Percentiles rank a stretch among this genome's conserved stretches.
Conservation (phyloP, 257 asterid species). For the Penstemon davidsonii region DNA sequence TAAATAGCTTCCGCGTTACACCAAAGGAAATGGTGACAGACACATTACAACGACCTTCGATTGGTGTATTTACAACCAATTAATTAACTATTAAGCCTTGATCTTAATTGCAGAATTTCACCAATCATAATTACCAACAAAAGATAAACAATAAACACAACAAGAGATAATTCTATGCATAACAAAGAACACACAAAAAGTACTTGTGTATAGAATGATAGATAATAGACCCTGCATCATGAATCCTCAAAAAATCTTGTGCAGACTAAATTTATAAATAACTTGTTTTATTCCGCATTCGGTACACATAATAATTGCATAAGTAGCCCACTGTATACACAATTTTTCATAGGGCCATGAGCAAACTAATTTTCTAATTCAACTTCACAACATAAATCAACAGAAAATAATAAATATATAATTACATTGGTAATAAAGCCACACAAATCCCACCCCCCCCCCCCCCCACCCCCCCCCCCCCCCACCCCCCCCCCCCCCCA, state of each 20-base stretch:
- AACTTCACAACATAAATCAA: slow-evolving; percentile 2
- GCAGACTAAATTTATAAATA: background rate
- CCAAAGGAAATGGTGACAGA: too few relatives aligned
- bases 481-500: too few relatives aligned
- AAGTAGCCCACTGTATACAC: slow-evolving; percentile 1
- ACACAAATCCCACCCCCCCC: background rate
- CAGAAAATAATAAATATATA: background rate
- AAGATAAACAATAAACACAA: background rate
- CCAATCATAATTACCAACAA: background rate
- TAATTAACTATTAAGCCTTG: too few relatives aligned
- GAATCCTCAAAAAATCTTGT: background rate
- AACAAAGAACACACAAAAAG: too few relatives aligned
- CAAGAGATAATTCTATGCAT: background rate
- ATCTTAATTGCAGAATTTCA: background rate
- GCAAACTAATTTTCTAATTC: slow-evolving; percentile 13
- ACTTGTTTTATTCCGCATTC: background rate
- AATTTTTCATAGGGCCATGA: slow-evolving; percentile 4
- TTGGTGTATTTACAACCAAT: background rate
- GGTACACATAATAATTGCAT: background rate
- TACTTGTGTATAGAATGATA: background rate
- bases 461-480: too few relatives aligned
- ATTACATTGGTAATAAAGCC: background rate
- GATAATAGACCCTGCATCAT: background rate
- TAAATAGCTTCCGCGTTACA: too few relatives aligned
- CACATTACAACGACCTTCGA: too few relatives aligned